Base-by-base conservation (phyloP, 208 protist species). In the Trypanosoma congolense region DNA sequence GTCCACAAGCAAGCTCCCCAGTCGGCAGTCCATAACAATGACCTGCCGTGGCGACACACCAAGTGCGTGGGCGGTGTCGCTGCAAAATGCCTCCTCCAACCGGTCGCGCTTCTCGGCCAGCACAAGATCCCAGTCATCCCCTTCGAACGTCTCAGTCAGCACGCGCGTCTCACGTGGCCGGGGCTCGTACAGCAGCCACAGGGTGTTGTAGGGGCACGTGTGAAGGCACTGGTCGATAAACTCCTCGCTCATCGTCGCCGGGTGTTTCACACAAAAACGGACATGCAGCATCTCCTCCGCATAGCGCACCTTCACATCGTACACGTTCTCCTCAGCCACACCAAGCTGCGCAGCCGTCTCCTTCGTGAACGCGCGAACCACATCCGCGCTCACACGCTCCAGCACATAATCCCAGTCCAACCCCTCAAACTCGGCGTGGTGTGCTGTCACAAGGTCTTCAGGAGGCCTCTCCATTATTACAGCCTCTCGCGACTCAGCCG, bases 371-470 rank as follows among this genome's bases (percentile, higher is more conserved):
- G n/a, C n/a, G n/a, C n/a, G n/a, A n/a, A n/a, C n/a, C n/a, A n/a
- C n/a, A n/a, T n/a, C n/a, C n/a, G n/a, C n/a, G n/a, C n/a, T n/a
- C n/a, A n/a, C n/a, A n/a, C n/a, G n/a, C n/a, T n/a, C n/a, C n/a
- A n/a, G n/a, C n/a, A n/a, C n/a, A n/a, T n/a, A n/a, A n/a, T n/a
- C n/a, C n/a, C n/a, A n/a, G n/a, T n/a, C n/a, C n/a, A n/a, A n/a
- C n/a, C n/a, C n/a, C n/a, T n/a, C n/a, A n/a, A n/a, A n/a, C n/a
- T 65, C 70, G 24, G 80, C 67, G 43, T 68, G 70, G 52, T 80
- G 65, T 8, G 26, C 40, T 18, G 58, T 61, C 29, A 53, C 16
- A 14, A 47, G 25, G 2, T 66, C 42, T 38, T 6, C 33, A 38
- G 33, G 12, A 38, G 33, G 12, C 12, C 9, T 16, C 6, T 38